Conservation (phyloP, 768 basidiomycete genomes). For the Russula virescens region DNA sequence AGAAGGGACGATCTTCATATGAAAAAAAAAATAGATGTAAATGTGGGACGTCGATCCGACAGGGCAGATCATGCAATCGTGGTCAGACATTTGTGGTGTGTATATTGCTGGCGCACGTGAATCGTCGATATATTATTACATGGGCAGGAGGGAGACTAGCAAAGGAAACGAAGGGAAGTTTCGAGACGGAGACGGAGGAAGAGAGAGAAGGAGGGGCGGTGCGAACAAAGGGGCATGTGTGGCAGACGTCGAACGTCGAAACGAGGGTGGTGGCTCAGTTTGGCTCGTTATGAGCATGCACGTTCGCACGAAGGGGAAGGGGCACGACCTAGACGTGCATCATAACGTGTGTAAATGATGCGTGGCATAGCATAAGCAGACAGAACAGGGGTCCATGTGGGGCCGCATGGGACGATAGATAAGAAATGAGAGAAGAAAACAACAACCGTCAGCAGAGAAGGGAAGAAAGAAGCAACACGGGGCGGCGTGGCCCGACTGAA, state of each 20-base stretch:
- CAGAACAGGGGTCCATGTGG: background rate
- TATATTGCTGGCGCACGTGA: too few relatives aligned
- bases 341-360: background rate
- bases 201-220: background rate
- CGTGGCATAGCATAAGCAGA: conserved; percentile 3
- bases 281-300: background rate
- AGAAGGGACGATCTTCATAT: background rate
- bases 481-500: background rate
- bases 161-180: background rate
- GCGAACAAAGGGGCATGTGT: background rate
- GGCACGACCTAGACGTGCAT: background rate
- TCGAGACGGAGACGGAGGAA: background rate
- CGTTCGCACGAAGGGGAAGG: conserved; percentile 1
- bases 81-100: background rate
- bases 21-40: background rate
- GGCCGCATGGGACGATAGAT: background rate
- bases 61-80: background rate
- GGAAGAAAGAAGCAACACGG: background rate
- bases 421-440: conserved; percentile 2
- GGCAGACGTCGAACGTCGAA: background rate
- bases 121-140: background rate
- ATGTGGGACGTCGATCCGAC: conserved; percentile 9
- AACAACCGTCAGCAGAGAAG: background rate
- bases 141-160: background rate
- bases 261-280: conserved; percentile 8